Evolutionary conservation across 495 filamentous ascomycete genomes (phyloP).

Genomic region (Wilcoxina mikolae): DNA sequence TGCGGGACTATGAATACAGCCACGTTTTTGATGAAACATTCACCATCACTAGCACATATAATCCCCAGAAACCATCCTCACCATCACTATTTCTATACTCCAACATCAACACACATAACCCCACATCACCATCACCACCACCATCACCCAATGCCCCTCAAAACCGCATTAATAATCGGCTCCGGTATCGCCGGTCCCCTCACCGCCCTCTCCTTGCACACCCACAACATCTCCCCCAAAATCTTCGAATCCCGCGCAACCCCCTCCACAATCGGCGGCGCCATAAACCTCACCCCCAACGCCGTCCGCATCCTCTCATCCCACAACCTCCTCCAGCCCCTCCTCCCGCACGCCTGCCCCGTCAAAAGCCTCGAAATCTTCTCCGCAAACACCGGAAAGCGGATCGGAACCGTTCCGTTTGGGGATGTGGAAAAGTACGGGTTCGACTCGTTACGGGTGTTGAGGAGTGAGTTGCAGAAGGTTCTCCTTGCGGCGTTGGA

Average conservation of each 20-base stretch:
- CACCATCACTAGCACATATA: too few relatives aligned
- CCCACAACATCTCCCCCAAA: background rate
- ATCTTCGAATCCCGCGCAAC: background rate
- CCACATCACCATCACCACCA: too few relatives aligned
- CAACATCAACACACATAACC: too few relatives aligned
- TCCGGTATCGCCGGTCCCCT: background rate
- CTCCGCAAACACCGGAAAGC: background rate
- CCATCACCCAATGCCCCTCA: too few relatives aligned
- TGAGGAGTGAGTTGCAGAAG: background rate
- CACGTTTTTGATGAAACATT: too few relatives aligned
- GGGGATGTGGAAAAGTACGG: background rate
- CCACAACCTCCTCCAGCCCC: background rate
- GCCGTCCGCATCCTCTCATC: background rate
- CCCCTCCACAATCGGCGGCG: background rate
- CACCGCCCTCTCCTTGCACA: background rate
- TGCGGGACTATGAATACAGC: too few relatives aligned
- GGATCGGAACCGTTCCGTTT: background rate
- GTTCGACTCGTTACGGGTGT: background rate
- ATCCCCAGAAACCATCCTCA: too few relatives aligned
- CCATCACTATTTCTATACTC: too few relatives aligned
- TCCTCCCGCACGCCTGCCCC: background rate
- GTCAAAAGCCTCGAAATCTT: background rate
- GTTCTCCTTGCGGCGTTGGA: background rate
- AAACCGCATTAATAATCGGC: background rate
- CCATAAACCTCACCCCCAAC: background rate